Evolutionary conservation across 176 grass and related monocot species (phyloP).

Genomic region (Carex kokanica): DNA sequence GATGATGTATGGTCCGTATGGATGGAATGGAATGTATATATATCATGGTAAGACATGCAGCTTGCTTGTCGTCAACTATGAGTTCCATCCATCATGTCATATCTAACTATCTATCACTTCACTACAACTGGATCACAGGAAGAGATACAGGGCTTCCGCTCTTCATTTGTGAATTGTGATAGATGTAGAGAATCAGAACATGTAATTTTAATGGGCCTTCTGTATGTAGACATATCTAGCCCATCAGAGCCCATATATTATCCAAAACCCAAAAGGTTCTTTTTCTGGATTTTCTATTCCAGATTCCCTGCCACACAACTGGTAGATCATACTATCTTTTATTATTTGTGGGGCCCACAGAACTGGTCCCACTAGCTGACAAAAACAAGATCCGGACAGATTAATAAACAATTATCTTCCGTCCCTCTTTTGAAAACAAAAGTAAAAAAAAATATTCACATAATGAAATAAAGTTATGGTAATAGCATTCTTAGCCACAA

Average conservation of each 20-base stretch:
- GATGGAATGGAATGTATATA: neutral
- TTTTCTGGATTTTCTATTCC: too few relatives aligned
- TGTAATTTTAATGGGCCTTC: neutral
- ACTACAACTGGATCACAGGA: neutral
- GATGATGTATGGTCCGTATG: neutral
- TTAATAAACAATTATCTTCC: neutral
- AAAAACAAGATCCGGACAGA: neutral
- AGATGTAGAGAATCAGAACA: neutral
- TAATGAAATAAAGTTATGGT: neutral
- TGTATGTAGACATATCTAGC: neutral
- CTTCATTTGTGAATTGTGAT: neutral
- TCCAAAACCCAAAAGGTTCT: neutral
- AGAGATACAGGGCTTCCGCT: neutral
- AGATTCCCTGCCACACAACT: too few relatives aligned
- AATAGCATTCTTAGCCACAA: neutral
- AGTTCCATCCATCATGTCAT: neutral
- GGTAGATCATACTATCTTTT: too few relatives aligned
- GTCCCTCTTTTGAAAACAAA: neutral
- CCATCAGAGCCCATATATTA: neutral
- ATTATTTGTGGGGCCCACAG: too few relatives aligned
- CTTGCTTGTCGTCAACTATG: neutral
- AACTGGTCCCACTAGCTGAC: neutral
- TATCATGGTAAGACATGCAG: neutral
- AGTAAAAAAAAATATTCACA: neutral
- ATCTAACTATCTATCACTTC: neutral